Base-by-base conservation (phyloP, 805 yeast species). In the Huiozyma naganishii region DNA sequence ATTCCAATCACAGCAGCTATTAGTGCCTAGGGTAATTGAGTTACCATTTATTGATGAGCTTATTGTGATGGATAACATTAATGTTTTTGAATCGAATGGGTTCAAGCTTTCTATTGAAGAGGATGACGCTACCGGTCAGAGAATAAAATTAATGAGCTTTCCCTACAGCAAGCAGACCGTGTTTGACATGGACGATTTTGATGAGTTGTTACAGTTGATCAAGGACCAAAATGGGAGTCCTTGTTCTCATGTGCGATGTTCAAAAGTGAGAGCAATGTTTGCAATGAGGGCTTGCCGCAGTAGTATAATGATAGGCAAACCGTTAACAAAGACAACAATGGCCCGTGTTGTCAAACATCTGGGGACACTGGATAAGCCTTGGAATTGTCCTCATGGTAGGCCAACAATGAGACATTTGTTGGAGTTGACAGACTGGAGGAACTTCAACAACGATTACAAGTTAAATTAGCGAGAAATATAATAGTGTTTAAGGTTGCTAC, bases 361-460 rank as follows among this genome's bases (percentile, higher is more conserved):
- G 42, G 76, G 90, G 9, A 66, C 61, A 0, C 68, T 92, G 34
- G 89, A 87, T 48, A 85, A 86, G 57, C 99, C 99, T 0, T 92
- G 99, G 98, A 83, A 81, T 53, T 79, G 88, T 56, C 99, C 99
- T 0, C 99, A 92, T 64, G 98, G 99, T 0, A 69, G 99, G 49
- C 99, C 98, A 0, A 92, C 99, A 1, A 79, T 92, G 83, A 72
- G 98, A 44, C 97, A 90, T 62, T 68, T 90, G 46, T 76, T 80
- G 47, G 87, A 84, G 44, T 55, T 81, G 34, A 61, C 66, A 39
- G n/a, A 29, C 32, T 70, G 77, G 73, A 52, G 57, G 17, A 51
- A 71, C 0, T 76, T 74, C 49, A 52, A 52, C 7, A 65, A 63
- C 2, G 81, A 76, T 52, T 72, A 73, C 51, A 46, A 48, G 12